Conservation (phyloP, 352 stramenopile species). For the Thalassiosira livingstoniorum region DNA sequence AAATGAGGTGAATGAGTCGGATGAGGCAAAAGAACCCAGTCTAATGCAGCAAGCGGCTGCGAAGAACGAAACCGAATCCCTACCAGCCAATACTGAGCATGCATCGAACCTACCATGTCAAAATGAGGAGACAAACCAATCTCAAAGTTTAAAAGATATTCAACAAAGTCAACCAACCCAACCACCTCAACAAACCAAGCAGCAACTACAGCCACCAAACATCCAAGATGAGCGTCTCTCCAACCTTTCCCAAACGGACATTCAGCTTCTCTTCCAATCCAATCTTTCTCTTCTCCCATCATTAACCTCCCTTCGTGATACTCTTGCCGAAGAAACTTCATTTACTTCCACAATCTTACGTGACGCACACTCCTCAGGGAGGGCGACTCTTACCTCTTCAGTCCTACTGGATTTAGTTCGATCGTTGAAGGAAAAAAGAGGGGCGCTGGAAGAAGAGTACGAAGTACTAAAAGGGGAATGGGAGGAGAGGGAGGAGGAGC, state of each 20-base stretch:
- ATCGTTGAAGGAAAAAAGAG: slow-evolving; percentile 60
- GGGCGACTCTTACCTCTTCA: slow-evolving; percentile 49
- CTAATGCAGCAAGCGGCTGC: not conserved
- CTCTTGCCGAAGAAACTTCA: slow-evolving; percentile 74
- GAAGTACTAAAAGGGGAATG: slow-evolving; percentile 36
- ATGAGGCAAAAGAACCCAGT: not conserved
- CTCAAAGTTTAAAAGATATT: not conserved
- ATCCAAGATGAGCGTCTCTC: slow-evolving; percentile 37
- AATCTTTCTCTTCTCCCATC: slow-evolving; percentile 40
- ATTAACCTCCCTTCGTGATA: slow-evolving; percentile 66
- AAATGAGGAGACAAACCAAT: not conserved
- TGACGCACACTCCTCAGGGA: slow-evolving; percentile 31
- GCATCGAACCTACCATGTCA: too few relatives aligned
- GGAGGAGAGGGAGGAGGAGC: slow-evolving; percentile 68
- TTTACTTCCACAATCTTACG: slow-evolving; percentile 71
- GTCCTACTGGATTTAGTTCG: slow-evolving; percentile 62
- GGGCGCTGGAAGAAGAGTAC: slow-evolving; percentile 47
- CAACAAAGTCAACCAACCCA: not conserved
- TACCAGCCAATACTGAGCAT: not conserved
- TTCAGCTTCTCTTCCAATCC: slow-evolving; percentile 35
- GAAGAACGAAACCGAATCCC: not conserved
- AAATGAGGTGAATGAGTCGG: not conserved
- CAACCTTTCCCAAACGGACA: slow-evolving; percentile 31
- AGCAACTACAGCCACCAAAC: not conserved
- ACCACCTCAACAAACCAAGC: not conserved